Percentiles rank a stretch among this genome's conserved stretches.
Conservation (phyloP, 768 basidiomycete genomes). For the Naematelia aurantialba region DNA sequence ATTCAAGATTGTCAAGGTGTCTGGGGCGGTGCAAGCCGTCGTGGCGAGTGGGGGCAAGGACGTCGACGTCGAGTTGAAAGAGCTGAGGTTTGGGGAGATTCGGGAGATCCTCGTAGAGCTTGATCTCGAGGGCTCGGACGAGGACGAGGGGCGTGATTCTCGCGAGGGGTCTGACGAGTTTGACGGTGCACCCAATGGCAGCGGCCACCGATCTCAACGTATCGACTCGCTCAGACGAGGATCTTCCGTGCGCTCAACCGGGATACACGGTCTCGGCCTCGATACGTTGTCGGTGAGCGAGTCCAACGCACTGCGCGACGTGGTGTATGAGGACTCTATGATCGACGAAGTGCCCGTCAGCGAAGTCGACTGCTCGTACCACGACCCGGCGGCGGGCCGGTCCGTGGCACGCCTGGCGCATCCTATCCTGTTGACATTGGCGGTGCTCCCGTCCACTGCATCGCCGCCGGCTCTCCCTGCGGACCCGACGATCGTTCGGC, state of each 20-base stretch:
- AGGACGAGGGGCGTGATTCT: slow-evolving; percentile 13
- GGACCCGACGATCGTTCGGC: slow-evolving; percentile 74
- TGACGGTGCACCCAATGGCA: not conserved
- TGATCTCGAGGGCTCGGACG: slow-evolving; percentile 62
- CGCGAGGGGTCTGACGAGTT: slow-evolving; percentile 25
- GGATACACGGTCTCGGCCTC: slow-evolving; percentile 16
- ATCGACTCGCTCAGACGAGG: not conserved
- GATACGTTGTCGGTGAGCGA: slow-evolving; percentile 28
- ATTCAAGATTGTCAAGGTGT: slow-evolving; percentile 91
- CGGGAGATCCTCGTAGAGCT: slow-evolving; percentile 97
- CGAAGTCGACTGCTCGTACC: slow-evolving; percentile 93
- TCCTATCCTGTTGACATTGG: slow-evolving; percentile 91
- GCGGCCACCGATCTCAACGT: not conserved
- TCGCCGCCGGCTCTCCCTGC: slow-evolving; percentile 37
- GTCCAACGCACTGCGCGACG: slow-evolving; percentile 36
- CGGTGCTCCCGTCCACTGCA: slow-evolving; percentile 62
- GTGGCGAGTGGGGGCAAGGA: slow-evolving; percentile 87
- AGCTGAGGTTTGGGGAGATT: slow-evolving; percentile 90
- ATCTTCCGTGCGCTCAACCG: not conserved
- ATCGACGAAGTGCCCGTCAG: slow-evolving; percentile 96
- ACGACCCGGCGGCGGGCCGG: slow-evolving; percentile 79
- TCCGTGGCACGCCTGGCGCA: slow-evolving; percentile 82
- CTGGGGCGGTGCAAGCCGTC: slow-evolving; percentile 81
- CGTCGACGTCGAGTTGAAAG: slow-evolving; percentile 90
- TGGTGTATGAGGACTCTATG: slow-evolving; percentile 83